Evolutionary conservation across 441 rosid genomes (phyloP).

Genomic region (Breynia disticha): DNA sequence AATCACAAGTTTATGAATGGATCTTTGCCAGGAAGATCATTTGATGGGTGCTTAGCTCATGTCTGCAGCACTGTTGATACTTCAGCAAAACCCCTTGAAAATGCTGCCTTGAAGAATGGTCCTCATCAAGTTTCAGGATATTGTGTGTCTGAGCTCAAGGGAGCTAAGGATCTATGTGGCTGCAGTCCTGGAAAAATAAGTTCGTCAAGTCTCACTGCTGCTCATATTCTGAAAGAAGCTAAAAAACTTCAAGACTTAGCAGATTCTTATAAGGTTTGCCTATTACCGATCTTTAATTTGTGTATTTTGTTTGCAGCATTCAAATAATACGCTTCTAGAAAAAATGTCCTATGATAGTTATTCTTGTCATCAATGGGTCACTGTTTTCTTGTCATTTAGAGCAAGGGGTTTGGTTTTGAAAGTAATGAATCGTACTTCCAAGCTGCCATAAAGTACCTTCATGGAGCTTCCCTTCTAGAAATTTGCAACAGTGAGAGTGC

Average conservation of each 20-base stretch:
- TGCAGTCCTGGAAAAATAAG: constrained; percentile 23
- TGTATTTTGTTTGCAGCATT: constrained; percentile 5
- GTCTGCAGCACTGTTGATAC: constrained; percentile 20
- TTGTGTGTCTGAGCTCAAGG: constrained; percentile 13
- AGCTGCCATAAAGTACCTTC: constrained; percentile 60
- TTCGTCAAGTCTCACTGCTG: constrained; percentile 29
- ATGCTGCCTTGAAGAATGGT: constrained; percentile 22
- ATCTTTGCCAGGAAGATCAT: constrained; percentile 15
- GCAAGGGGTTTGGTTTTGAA: constrained; percentile 40
- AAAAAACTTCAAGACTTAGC: constrained; percentile 40
- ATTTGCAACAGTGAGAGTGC: constrained; percentile 31
- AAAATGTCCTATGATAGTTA: not conserved
- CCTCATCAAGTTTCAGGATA: constrained; percentile 17
- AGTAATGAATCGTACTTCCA: constrained; percentile 51
- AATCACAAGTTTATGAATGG: constrained; percentile 8
- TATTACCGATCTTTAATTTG: not conserved
- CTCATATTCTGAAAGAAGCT: constrained; percentile 46
- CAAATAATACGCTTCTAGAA: no score
- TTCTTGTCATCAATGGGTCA: constrained; percentile 16
- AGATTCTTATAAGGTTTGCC: constrained; percentile 52
- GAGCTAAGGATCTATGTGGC: constrained; percentile 22
- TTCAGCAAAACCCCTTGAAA: constrained; percentile 17
- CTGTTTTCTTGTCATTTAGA: constrained; percentile 29
- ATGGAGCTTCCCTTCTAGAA: constrained; percentile 62
- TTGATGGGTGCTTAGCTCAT: constrained; percentile 15